Percentiles rank a stretch among this genome's conserved stretches.
Evolutionary conservation across 1,284 basidiomycete species (phyloP).

Genomic region (Naganishia liquefaciens): DNA sequence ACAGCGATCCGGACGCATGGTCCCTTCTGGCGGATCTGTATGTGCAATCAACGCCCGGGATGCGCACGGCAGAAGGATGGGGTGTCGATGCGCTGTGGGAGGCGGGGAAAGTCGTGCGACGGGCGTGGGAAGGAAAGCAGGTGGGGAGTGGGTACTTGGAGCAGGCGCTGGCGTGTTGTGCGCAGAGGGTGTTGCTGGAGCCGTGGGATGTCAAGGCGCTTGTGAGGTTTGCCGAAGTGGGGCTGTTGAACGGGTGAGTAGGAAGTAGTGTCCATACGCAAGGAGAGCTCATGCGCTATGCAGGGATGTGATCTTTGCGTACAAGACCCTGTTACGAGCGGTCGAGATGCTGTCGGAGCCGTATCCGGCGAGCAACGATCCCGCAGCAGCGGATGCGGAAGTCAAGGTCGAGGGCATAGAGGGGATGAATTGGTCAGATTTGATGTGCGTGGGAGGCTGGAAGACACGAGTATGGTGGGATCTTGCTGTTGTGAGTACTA

Average conservation of each 20-base stretch:
- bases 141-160: conserved; percentile 16
- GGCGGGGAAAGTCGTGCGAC: not conserved
- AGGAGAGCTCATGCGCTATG: not conserved
- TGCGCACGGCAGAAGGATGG: conserved; percentile 46
- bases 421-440: conserved; percentile 10
- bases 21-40: conserved; percentile 89
- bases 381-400: conserved; percentile 11
- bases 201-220: conserved; percentile 47
- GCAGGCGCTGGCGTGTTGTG: conserved; percentile 36
- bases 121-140: not conserved
- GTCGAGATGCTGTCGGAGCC: conserved; percentile 79
- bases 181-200: conserved; percentile 47
- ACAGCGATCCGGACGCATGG: conserved; percentile 90
- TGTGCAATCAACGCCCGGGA: conserved; percentile 27
- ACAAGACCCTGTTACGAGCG: conserved; percentile 78
- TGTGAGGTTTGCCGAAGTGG: conserved; percentile 46
- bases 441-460: conserved; percentile 56
- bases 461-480: conserved; percentile 72
- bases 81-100: conserved; percentile 19
- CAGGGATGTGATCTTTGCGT: conserved; percentile 69
- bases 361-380: conserved; percentile 33
- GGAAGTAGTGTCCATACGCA: no score
- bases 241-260: conserved; percentile 49
- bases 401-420: conserved; percentile 38
- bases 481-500: conserved; percentile 48